phyloP scores from a whole-genome alignment of 805 yeast genomes.

The Torulaspora microellipsoides region DNA sequence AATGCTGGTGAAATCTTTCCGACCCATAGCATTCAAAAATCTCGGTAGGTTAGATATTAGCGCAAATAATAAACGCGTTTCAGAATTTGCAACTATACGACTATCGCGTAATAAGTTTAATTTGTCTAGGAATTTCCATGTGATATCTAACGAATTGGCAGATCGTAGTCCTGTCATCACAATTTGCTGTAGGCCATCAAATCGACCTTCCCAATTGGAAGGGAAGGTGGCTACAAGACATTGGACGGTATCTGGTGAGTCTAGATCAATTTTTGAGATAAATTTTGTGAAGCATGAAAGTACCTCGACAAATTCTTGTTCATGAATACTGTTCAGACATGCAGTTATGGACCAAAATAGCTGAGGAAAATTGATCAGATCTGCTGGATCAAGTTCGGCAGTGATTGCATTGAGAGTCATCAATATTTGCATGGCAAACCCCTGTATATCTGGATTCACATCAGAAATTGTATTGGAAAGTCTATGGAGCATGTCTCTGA shows the following conservation, averaged over 20 bases:
- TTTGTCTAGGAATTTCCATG: constrained; percentile 68
- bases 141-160: constrained; percentile 69
- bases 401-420: constrained; percentile 94
- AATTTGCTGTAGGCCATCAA: constrained; percentile 79
- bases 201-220: constrained; percentile 90
- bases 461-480: constrained; percentile 91
- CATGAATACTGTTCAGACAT: constrained; percentile 82
- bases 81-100: constrained; percentile 70
- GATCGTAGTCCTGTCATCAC: constrained; percentile 83
- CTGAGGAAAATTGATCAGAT: constrained; percentile 83
- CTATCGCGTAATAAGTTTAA: constrained; percentile 63
- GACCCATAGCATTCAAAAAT: constrained; percentile 74
- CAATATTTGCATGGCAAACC: constrained; percentile 92
- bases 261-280: constrained; percentile 79
- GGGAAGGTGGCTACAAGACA: constrained; percentile 86
- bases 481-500: constrained; percentile 89
- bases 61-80: constrained; percentile 64
- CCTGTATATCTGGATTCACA: constrained; percentile 83
- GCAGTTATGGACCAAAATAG: constrained; percentile 95
- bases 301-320: constrained; percentile 87
- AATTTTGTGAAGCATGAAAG: constrained; percentile 77
- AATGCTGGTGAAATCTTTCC: constrained; percentile 47
- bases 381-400: constrained; percentile 74
- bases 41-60: constrained; percentile 78
- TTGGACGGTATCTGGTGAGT: constrained; percentile 78